Percentiles rank a stretch among this genome's conserved stretches.
Conservation (phyloP, 208 protist species). For the Leptomonas seymouri region DNA sequence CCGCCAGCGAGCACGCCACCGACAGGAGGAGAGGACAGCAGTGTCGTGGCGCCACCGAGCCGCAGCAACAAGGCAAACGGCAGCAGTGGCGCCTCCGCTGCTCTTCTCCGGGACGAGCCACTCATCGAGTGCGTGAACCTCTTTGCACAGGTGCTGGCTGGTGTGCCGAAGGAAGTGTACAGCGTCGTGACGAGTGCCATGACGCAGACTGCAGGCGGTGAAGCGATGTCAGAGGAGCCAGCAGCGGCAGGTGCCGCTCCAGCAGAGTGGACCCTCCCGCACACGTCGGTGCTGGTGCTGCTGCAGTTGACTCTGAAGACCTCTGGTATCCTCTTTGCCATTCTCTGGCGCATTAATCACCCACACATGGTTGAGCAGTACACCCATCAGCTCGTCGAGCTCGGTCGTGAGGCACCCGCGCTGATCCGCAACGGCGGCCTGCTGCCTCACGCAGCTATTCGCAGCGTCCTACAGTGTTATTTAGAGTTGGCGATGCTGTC, state of each 20-base stretch:
- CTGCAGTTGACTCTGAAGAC: slow-evolving; percentile 56
- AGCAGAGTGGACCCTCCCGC: slow-evolving; percentile 35
- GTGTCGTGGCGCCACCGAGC: slow-evolving; percentile 1
- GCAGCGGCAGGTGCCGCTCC: slow-evolving; percentile 16
- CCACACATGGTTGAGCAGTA: slow-evolving; percentile 64
- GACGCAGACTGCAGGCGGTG: not conserved
- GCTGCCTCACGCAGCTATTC: slow-evolving; percentile 76
- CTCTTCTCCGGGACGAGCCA: slow-evolving; percentile 51
- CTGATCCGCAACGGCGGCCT: slow-evolving; percentile 44
- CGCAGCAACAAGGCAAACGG: slow-evolving; percentile 1
- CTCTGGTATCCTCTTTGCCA: slow-evolving; percentile 58
- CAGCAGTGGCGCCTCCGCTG: not conserved
- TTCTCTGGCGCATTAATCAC: slow-evolving; percentile 80
- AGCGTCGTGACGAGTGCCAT: slow-evolving; percentile 24
- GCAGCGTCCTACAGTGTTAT: slow-evolving; percentile 81
- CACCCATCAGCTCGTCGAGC: slow-evolving; percentile 31
- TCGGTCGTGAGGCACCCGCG: slow-evolving; percentile 37
- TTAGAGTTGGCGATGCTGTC: slow-evolving; percentile 58
- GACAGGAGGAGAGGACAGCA: not conserved
- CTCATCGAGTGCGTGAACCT: slow-evolving; percentile 72
- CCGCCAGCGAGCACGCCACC: slow-evolving; percentile 1
- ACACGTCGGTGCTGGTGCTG: slow-evolving; percentile 40
- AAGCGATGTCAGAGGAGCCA: not conserved
- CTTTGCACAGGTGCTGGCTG: slow-evolving; percentile 64
- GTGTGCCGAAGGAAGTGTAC: slow-evolving; percentile 67